A percentile compares a stretch with the other conserved stretches of the same genome.
Conservation (phyloP, 2,329 filamentous ascomycete species). For the Ophiocordyceps camponoti-leonardi region DNA sequence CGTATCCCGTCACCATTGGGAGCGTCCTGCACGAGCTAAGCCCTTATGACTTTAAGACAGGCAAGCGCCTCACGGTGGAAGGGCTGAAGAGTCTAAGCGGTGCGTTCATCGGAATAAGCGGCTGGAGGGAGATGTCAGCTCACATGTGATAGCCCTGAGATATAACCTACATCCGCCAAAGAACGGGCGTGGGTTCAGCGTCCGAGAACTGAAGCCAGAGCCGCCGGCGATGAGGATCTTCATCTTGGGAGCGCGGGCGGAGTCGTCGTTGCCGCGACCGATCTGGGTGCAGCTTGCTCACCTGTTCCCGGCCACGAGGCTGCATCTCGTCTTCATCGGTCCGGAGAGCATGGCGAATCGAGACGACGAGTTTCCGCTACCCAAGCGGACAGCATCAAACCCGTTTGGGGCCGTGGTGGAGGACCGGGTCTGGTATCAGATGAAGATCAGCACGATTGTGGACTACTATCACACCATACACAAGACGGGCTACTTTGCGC, state of each 20-base stretch:
- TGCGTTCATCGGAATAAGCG: conserved; percentile 25
- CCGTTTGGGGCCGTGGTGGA: conserved; percentile 91
- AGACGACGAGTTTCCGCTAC: conserved; percentile 81
- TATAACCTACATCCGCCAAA: conserved; percentile 85
- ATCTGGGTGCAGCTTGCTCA: conserved; percentile 91
- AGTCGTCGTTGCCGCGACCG: conserved; percentile 85
- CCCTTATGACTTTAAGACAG: conserved; percentile 67
- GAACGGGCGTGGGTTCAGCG: conserved; percentile 53
- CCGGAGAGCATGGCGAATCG: conserved; percentile 93
- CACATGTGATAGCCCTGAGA: conserved; percentile 47
- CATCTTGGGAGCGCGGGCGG: conserved; percentile 85
- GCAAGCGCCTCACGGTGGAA: conserved; percentile 64
- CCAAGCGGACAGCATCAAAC: conserved; percentile 67
- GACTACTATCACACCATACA: conserved; percentile 98
- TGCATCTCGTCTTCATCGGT: conserved; percentile 88
- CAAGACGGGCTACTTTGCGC: conserved; percentile 74
- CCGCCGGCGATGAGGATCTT: conserved; percentile 85
- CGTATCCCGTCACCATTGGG: conserved; percentile 81
- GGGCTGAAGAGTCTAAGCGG: conserved; percentile 88
- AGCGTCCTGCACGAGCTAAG: conserved; percentile 90
- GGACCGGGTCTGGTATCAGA: conserved; percentile 67
- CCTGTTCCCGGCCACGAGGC: conserved; percentile 79
- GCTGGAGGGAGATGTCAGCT: not conserved
- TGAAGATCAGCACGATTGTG: conserved; percentile 96
- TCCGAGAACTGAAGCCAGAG: conserved; percentile 67